phyloP scores from a whole-genome alignment of 306 rosid species.

The Prunus padus region DNA sequence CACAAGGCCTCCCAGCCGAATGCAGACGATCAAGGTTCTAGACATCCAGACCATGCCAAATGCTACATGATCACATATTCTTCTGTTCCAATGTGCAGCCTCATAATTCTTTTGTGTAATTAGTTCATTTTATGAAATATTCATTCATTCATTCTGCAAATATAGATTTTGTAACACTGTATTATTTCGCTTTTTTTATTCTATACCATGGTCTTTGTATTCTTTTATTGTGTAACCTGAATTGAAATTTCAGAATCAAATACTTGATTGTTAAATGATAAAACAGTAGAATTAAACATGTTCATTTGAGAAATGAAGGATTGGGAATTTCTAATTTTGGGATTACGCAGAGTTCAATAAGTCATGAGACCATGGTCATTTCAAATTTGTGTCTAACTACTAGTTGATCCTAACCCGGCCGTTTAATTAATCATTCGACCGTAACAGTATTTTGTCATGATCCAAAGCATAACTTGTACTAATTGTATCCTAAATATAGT shows the following conservation, averaged over 20 bases:
- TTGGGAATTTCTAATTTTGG: too few species aligned
- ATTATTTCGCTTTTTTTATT: not conserved
- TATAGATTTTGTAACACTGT: not conserved
- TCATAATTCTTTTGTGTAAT: not conserved
- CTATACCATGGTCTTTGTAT: not conserved
- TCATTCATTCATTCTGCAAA: not conserved
- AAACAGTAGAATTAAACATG: not conserved
- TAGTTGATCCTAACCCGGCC: not conserved
- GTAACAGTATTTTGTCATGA: not conserved
- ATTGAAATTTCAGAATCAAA: not conserved
- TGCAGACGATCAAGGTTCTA: constrained; percentile 27
- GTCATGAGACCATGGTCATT: not conserved
- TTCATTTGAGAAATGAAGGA: not conserved
- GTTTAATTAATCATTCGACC: not conserved
- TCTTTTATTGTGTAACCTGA: not conserved
- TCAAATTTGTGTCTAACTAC: not conserved
- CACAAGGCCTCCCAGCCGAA: constrained; percentile 45
- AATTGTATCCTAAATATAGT: not conserved
- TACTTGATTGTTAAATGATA: not conserved
- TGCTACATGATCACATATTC: not conserved
- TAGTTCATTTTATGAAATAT: not conserved
- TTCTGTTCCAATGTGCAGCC: not conserved
- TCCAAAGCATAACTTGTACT: not conserved
- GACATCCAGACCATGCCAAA: not conserved
- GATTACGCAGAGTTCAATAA: too few species aligned